Base-by-base conservation (phyloP, 805 yeast genomes). In the Saccharomyces mikatae region DNA sequence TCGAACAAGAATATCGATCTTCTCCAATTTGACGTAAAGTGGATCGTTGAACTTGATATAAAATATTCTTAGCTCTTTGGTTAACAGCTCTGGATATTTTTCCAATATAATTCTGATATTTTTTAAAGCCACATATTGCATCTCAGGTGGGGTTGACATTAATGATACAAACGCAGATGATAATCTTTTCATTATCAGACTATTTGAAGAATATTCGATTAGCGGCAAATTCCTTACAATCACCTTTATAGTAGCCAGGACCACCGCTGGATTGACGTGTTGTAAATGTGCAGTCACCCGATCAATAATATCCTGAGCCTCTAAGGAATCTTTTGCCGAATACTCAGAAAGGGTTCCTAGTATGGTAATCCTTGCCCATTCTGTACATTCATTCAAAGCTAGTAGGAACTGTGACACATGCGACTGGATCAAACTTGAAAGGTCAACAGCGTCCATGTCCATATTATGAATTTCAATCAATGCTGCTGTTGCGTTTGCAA, bases 361-460 rank as follows among this genome's bases (percentile, higher is more conserved):
- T 47, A 94, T 87, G 1, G 97, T 82, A 60, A 94, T 87, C 65
- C 99, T 80, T 10, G 99, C 99, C 99, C 99, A 94, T 73, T 94
- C 99, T 0, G 98, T 91, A 73, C 98, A 92, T 73, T 94, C 99
- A 70, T 92, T 92, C 60, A 94, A 76, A 13, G 97, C 96, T 61
- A 83, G 76, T 57, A 94, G 75, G 57, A 94, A 78, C 68, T 84
- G 87, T 54, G 79, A 76, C 51, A 83, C 67, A 52, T 75, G 64
- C 69, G 74, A 52, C 66, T 76, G 47, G 66, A 68, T 63, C 51
- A 69, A 57, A 26, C 59, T 54, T 21, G 69, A 69, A 56, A 82
- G 69, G 30, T 78, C 77, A 30, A 78, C 63, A 21, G 80, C 77
- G 51, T 75, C 76, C 6, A 80, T 80, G 59, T 83, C 86, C 69